A percentile compares a stretch with the other conserved stretches of the same genome.
Evolutionary conservation across 1,139 yeast species (phyloP).

Genomic region (Oligophagozyma castellii): DNA sequence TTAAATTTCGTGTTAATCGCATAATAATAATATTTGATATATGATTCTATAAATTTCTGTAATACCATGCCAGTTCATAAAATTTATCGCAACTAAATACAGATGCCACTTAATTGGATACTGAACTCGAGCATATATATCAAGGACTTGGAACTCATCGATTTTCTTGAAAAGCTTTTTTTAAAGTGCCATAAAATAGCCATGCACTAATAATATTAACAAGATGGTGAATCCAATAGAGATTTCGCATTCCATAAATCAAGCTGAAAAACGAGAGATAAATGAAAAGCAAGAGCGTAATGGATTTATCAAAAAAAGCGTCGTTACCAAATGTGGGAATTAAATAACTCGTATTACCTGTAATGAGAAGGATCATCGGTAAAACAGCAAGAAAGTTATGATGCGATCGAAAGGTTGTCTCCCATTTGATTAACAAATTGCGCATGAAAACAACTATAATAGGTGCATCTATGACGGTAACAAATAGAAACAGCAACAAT

Average conservation of each 20-base stretch:
- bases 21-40: no score
- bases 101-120: no score
- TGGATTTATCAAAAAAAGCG: conserved; percentile 15
- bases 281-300: conserved; percentile 24
- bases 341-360: conserved; percentile 26
- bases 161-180: no score
- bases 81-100: no score
- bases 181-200: conserved; percentile 19
- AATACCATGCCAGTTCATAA: no score
- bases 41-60: no score
- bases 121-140: no score
- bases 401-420: conserved; percentile 63
- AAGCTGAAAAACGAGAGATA: conserved; percentile 43
- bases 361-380: conserved; percentile 44
- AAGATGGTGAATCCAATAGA: conserved; percentile 59
- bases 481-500: conserved; percentile 48
- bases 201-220: conserved; percentile 43
- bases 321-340: conserved; percentile 16
- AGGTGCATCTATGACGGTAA: conserved; percentile 56
- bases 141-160: no score
- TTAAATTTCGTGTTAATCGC: no score
- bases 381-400: conserved; percentile 56
- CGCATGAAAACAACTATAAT: conserved; percentile 57
- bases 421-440: conserved; percentile 55
- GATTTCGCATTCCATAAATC: conserved; percentile 52